Base-by-base conservation (phyloP, 2,329 filamentous ascomycete species). In the Colletotrichum coccodes region DNA sequence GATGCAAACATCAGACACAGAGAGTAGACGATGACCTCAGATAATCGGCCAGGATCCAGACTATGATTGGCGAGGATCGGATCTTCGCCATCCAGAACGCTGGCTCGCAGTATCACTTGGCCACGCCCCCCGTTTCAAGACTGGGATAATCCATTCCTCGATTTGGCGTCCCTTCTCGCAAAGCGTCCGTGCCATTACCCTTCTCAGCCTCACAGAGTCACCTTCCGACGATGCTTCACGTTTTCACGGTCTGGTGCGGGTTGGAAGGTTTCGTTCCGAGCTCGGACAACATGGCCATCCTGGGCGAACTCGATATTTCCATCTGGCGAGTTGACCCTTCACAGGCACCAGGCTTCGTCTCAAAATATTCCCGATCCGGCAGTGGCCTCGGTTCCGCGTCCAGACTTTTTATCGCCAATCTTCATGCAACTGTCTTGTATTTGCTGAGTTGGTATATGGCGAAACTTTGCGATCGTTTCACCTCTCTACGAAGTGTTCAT, bases 1-100 rank as follows among this genome's bases (percentile, higher is more conserved):
- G 66, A 61, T 60, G 61, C 30, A 66, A 65, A 66, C 42, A 69
- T 69, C 62, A 57, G 66, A 69, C 66, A 65, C 56, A 50, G 34
- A 66, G 42, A 56, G 66, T 36, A 64, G 40, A 57, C 34, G 56
- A 69, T 69, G 56, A 69, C 56, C 47, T 56, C 62, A 60, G 30
- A 18, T 16, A 38, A 34, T 21, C 49, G 56, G 36, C 42, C 56
- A 40, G 18, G 6, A 50, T n/a, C 21, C 47, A 8, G 8, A 21
- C 34, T 44, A n/a, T 50, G 42, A 66, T 60, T 68, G 61, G 54
- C 18, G 30, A 54, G 49, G 42, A 56, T 56, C 65, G 38, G 54
- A 60, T 38, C 49, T 38, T 60, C 21, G 28, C 47, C 49, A 50
- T 65, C 49, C 23, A 50, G 62, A 38, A 38, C 50, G 56, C 16